phyloP scores from a whole-genome alignment of 345 rosid genomes.

The Cardiospermum halicacabum region DNA sequence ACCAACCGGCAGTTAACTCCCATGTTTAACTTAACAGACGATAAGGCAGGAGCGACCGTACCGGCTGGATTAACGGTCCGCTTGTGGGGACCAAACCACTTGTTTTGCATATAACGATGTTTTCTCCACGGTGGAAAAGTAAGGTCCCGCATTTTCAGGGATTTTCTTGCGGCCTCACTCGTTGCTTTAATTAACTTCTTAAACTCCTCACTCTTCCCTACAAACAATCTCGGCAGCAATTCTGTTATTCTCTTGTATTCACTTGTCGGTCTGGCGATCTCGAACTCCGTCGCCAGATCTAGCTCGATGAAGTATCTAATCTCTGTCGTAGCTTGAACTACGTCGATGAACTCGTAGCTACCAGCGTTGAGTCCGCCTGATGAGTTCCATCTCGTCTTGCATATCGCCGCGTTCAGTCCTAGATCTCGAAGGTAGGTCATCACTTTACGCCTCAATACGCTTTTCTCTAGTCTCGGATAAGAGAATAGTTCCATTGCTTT shows the following conservation, averaged over 20 bases:
- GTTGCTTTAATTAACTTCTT: conserved; percentile 48
- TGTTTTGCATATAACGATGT: conserved; percentile 81
- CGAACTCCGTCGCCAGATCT: conserved; percentile 67
- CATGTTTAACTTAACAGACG: conserved; percentile 22
- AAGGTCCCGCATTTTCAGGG: conserved; percentile 55
- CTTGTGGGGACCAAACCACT: conserved; percentile 76
- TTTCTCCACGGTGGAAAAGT: conserved; percentile 91
- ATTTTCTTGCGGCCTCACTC: conserved; percentile 58
- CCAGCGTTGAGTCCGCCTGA: conserved; percentile 57
- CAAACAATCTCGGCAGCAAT: conserved; percentile 53
- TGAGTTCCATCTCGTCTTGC: conserved; percentile 78
- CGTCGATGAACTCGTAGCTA: conserved; percentile 80
- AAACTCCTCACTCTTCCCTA: conserved; percentile 56
- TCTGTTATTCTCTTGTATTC: conserved; percentile 42
- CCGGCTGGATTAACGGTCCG: conserved; percentile 43
- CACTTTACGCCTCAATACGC: conserved; percentile 47
- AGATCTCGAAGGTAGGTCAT: conserved; percentile 52
- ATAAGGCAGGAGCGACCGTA: conserved; percentile 19
- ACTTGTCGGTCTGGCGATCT: conserved; percentile 81
- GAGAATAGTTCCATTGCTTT: conserved; percentile 46
- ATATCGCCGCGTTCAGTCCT: conserved; percentile 87
- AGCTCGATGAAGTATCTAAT: conserved; percentile 67
- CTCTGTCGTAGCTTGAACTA: conserved; percentile 27
- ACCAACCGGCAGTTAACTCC: conserved; percentile 55
- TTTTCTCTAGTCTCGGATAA: conserved; percentile 24